phyloP scores from a whole-genome alignment of 306 rosid species.

The Sechiopsis laciniata region DNA sequence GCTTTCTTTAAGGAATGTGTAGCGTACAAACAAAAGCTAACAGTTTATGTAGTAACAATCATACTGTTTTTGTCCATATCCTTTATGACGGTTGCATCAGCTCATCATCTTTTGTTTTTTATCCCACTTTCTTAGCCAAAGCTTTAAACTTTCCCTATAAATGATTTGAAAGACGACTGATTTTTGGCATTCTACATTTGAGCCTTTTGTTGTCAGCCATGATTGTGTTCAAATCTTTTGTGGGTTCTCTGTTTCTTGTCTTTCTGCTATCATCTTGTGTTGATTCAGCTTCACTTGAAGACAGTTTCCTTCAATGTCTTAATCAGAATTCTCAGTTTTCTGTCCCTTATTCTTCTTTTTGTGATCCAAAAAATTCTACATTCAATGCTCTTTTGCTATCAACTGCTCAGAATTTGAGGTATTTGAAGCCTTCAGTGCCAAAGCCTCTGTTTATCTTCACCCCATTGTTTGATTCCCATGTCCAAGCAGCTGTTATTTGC shows the following conservation, averaged over 20 bases:
- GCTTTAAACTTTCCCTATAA: constrained; percentile 10
- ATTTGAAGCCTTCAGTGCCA: constrained; percentile 45
- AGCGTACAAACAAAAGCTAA: constrained; percentile 19
- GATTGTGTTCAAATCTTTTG: constrained; percentile 29
- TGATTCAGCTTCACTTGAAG: constrained; percentile 34
- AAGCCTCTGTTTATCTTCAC: constrained; percentile 67
- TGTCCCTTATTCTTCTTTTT: constrained; percentile 40
- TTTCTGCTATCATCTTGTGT: constrained; percentile 34
- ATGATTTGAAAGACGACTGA: background rate
- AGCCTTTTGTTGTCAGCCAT: constrained; percentile 21
- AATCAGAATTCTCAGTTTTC: constrained; percentile 29
- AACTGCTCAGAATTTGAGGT: constrained; percentile 62
- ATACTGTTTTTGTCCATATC: background rate
- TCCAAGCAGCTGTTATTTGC: constrained; percentile 57
- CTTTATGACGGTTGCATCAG: constrained; percentile 6
- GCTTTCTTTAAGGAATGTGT: constrained; percentile 15
- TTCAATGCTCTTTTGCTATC: constrained; percentile 50
- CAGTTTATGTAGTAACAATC: background rate
- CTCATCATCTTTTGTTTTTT: background rate
- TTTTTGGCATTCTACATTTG: constrained; percentile 3
- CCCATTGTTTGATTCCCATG: constrained; percentile 52
- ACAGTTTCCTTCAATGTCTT: constrained; percentile 43
- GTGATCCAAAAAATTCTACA: constrained; percentile 38
- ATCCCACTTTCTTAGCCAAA: constrained; percentile 16
- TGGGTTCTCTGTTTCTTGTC: constrained; percentile 21